phyloP scores from a whole-genome alignment of 2,329 filamentous ascomycete genomes.

The Verticillium dahliae region DNA sequence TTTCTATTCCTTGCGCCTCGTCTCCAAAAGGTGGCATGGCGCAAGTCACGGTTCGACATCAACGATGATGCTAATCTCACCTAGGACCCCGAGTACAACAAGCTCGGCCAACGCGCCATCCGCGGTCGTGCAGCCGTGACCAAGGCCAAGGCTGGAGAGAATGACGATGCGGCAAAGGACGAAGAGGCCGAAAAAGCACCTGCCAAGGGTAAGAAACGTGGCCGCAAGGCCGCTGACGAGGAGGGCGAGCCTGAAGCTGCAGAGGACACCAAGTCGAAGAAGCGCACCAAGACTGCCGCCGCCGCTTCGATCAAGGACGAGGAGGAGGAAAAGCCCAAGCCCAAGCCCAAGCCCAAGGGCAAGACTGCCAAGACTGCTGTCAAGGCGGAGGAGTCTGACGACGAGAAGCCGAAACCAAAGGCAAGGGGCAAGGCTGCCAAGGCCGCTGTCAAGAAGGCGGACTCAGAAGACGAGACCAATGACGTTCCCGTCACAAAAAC shows the following conservation, averaged over 20 bases:
- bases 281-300: slow-evolving; percentile 18
- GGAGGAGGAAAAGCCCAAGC: slow-evolving; percentile 5
- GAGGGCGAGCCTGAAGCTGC: slow-evolving; percentile 11
- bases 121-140: slow-evolving; percentile 30
- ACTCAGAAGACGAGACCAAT: slow-evolving; percentile 21
- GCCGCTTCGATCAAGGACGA: slow-evolving; percentile 11
- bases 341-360: slow-evolving; percentile 3
- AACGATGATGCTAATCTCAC: not conserved
- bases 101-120: slow-evolving; percentile 60
- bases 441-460: slow-evolving; percentile 25
- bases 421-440: slow-evolving; percentile 22
- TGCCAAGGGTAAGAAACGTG: slow-evolving; percentile 12
- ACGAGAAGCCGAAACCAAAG: slow-evolving; percentile 14
- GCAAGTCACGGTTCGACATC: no score
- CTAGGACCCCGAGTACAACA: slow-evolving; percentile 70
- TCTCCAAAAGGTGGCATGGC: no score
- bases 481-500: slow-evolving; percentile 25
- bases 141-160: slow-evolving; percentile 18
- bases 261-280: slow-evolving; percentile 4
- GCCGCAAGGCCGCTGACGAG: slow-evolving; percentile 8
- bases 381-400: slow-evolving; percentile 18
- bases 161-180: slow-evolving; percentile 1
- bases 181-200: slow-evolving; percentile 7
- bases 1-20: no score
- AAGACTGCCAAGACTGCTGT: slow-evolving; percentile 21